Evolutionary conservation across 2,329 filamentous ascomycete species (phyloP).

Genomic region (Aspergillus sergii): DNA sequence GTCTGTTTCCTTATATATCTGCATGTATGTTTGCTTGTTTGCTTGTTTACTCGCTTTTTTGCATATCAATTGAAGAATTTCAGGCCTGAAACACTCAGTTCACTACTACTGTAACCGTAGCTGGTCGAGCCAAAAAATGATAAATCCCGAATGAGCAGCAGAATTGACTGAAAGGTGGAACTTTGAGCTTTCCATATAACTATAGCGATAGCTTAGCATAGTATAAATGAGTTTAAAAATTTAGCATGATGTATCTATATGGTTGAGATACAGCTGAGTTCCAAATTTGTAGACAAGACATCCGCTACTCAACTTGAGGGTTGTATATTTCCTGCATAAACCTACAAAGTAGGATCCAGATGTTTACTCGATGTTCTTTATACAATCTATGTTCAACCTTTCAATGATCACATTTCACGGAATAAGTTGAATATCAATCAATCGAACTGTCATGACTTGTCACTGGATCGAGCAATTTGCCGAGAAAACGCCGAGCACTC

Average conservation of each 20-base stretch:
- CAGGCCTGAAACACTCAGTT: neutral
- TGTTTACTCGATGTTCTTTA: neutral
- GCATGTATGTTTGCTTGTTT: neutral
- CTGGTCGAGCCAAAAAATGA: neutral
- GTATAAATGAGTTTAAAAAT: too few relatives aligned
- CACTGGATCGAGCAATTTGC: neutral
- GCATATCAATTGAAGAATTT: neutral
- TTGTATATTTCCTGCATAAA: neutral
- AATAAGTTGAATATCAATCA: neutral
- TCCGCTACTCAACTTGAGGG: too few relatives aligned
- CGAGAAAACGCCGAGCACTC: neutral
- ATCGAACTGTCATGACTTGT: too few relatives aligned
- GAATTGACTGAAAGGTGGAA: neutral
- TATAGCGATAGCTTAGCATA: neutral
- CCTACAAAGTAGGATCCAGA: neutral
- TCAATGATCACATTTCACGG: neutral
- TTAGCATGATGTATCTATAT: neutral
- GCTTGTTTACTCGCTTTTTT: neutral
- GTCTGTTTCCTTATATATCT: neutral
- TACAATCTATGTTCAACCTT: neutral
- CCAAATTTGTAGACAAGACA: neutral
- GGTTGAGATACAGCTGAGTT: neutral
- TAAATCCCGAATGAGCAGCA: neutral
- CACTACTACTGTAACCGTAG: neutral
- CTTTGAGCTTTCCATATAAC: neutral